A percentile compares a stretch with the other conserved stretches of the same genome.
Conservation (phyloP, 164 flowering plant species). For the Echeveria elegans region DNA sequence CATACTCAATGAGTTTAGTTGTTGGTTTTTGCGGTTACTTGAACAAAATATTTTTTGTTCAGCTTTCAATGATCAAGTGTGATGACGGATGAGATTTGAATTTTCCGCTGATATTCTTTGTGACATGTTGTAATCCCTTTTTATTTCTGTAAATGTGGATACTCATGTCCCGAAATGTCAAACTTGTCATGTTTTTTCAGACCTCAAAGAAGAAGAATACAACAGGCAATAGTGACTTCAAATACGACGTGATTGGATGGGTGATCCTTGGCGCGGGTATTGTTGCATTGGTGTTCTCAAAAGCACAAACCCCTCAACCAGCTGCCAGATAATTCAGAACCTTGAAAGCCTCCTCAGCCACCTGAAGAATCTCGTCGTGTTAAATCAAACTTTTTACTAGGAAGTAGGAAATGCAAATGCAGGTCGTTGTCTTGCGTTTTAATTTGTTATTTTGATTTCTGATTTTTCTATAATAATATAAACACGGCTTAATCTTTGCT, state of each 20-base stretch:
- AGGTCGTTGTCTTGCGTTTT: too few species aligned
- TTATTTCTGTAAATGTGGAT: not conserved
- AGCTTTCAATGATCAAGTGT: not conserved
- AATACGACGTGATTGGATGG: slow-evolving; percentile 76
- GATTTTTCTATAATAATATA: too few species aligned
- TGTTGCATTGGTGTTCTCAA: slow-evolving; percentile 62
- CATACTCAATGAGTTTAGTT: too few species aligned
- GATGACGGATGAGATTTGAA: too few species aligned
- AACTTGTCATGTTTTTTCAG: slow-evolving; percentile 19
- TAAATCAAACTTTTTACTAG: too few species aligned
- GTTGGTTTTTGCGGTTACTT: too few species aligned
- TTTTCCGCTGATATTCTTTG: too few species aligned
- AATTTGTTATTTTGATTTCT: too few species aligned
- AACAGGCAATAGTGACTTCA: slow-evolving; percentile 39
- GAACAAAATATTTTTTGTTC: not conserved
- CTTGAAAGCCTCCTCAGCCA: not conserved
- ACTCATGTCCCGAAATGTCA: not conserved
- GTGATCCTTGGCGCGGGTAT: slow-evolving; percentile 63
- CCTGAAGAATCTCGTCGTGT: not conserved
- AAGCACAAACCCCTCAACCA: slow-evolving; percentile 51
- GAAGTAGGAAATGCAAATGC: too few species aligned
- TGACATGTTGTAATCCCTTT: not conserved
- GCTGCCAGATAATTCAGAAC: slow-evolving; percentile 41
- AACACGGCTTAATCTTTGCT: too few species aligned
- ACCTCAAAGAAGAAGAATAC: slow-evolving; percentile 42